A percentile compares a stretch with the other conserved stretches of the same genome.
Conservation (phyloP, 768 basidiomycete species). For the Termitomyces sp. region DNA sequence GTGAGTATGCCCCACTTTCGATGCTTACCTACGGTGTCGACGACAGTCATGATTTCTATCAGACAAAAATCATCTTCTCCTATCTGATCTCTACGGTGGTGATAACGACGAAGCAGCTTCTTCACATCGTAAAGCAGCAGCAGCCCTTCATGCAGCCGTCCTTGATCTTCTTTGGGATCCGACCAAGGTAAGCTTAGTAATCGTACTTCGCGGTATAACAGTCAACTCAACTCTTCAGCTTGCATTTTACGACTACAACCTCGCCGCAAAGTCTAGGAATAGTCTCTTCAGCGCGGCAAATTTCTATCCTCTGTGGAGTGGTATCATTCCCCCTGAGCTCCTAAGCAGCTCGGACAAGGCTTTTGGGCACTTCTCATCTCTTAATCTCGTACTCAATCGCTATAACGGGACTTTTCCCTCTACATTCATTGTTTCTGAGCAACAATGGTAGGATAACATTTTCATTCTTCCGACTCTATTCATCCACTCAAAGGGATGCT, state of each 20-base stretch:
- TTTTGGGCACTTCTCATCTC: slow-evolving; percentile 64
- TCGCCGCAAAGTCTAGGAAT: slow-evolving; percentile 60
- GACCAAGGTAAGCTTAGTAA: slow-evolving; percentile 35
- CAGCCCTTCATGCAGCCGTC: slow-evolving; percentile 57
- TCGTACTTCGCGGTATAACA: background rate
- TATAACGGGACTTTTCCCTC: slow-evolving; percentile 87
- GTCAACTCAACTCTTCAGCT: slow-evolving; percentile 25
- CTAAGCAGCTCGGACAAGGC: slow-evolving; percentile 49
- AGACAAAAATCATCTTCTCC: slow-evolving; percentile 60
- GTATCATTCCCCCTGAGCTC: slow-evolving; percentile 74
- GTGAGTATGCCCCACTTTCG: slow-evolving; percentile 33
- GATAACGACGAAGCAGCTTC: slow-evolving; percentile 36
- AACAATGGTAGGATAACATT: slow-evolving; percentile 58
- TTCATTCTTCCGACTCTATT: background rate
- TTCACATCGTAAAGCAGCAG: slow-evolving; percentile 51
- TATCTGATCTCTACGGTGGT: slow-evolving; percentile 56
- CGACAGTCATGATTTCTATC: background rate
- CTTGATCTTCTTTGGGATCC: slow-evolving; percentile 87
- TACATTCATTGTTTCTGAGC: slow-evolving; percentile 71
- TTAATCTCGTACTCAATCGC: slow-evolving; percentile 74
- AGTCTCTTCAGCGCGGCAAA: slow-evolving; percentile 65
- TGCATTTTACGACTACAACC: slow-evolving; percentile 91
- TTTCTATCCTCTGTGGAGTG: slow-evolving; percentile 85
- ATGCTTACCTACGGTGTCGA: background rate
- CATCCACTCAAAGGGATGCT: slow-evolving; percentile 48